Base-by-base conservation (phyloP, 1,284 basidiomycete species). In the Pisolithus thermaeus region DNA sequence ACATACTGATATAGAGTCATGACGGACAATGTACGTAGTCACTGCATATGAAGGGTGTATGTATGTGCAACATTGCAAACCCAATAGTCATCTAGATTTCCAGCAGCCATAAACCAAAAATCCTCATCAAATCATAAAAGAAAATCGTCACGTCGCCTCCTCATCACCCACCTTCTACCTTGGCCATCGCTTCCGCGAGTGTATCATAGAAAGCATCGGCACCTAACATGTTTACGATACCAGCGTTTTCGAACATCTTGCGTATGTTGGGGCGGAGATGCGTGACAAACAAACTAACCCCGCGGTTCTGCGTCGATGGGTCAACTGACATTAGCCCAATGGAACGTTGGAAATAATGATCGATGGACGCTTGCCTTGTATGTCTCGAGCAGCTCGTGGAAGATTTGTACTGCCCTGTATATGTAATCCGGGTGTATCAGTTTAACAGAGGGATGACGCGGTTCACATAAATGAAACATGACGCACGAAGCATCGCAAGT, bases 401-500 rank as follows among this genome's bases (percentile, higher is more conserved):
- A 80, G 56, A 95, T 92, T 67, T 93, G 90, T 4, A 86, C 79
- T 11, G 93, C 92, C 25, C 88, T 91, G 58, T 9, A 28, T 25
- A 46, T 30, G 22, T 7, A 27, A 27, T 27, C 25, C 25, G 25
- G 25, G 41, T 18, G 42, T 43, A 51, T 55, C 18, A 56, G 49
- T 52, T n/a, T 46, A 46, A 16, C 18, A 28, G 49, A 27, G 49
- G 12, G 20, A 41, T 16, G 27, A 23, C 37, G 23, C 20, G 20
- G 16, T 23, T 32, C 22, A 37, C 25, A 18, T 2, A 32, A 45
- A 32, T 12, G 30, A 51, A 12, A 76, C 18, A 6, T 20, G 20
- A 22, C 87, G 66, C 63, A 92, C 87, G 89, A 92, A 9, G 92
- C 90, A 65, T 94, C 92, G 55, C 87, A 84, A 20, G 73, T 78